Evolutionary conservation across 495 filamentous ascomycete species (phyloP).

Genomic region (Xylaria nigripes): DNA sequence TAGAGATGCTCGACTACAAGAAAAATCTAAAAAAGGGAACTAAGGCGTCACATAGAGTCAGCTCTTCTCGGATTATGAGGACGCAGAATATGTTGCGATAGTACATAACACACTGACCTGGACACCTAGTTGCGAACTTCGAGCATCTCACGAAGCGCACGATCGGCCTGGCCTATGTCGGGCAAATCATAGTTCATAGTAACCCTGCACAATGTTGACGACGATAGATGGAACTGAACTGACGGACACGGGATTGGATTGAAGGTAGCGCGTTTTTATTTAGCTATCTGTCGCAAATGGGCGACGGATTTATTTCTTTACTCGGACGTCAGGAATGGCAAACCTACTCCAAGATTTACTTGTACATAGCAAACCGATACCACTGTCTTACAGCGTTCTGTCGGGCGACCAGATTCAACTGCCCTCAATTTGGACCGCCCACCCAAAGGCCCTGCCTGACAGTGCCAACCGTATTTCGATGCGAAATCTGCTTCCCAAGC

Average conservation of each 20-base stretch:
- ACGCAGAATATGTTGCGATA: not conserved
- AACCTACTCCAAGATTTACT: conserved; percentile 6
- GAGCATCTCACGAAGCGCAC: not conserved
- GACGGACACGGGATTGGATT: conserved; percentile 6
- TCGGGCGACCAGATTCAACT: conserved; percentile 10
- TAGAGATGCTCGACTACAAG: conserved; percentile 70
- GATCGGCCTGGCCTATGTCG: not conserved
- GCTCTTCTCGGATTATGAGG: conserved; percentile 1
- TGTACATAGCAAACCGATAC: conserved; percentile 13
- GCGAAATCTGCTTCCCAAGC: not conserved
- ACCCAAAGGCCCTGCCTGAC: not conserved
- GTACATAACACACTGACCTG: conserved; percentile 5
- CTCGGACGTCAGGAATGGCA: conserved; percentile 11
- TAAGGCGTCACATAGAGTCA: not conserved
- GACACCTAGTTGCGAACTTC: conserved; percentile 6
- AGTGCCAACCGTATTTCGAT: not conserved
- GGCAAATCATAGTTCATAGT: not conserved
- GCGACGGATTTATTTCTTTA: conserved; percentile 12
- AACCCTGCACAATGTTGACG: not conserved
- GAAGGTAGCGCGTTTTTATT: conserved; percentile 9
- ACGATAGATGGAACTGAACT: conserved; percentile 6
- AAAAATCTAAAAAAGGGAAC: conserved; percentile 61
- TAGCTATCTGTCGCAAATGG: conserved; percentile 2
- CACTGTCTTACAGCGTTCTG: conserved; percentile 5
- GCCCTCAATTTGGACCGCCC: not conserved